A percentile compares a stretch with the other conserved stretches of the same genome.
Conservation (phyloP, 129 eudicot species). For the Glebionis coronaria region DNA sequence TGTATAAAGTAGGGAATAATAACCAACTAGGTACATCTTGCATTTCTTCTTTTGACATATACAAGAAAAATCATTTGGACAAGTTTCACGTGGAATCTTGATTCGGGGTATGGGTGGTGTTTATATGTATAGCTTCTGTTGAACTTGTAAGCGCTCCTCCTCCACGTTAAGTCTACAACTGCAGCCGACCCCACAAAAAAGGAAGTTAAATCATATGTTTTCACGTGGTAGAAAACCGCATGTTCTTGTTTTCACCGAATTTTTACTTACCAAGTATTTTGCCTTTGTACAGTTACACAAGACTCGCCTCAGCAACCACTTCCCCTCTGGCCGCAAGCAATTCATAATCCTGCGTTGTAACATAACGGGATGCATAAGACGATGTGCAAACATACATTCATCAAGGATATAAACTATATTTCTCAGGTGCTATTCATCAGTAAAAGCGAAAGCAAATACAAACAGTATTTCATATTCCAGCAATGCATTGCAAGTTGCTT, state of each 20-base stretch:
- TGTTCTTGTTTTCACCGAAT: conserved; percentile 1
- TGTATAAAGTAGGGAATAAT: conserved; percentile 19
- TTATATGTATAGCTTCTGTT: conserved; percentile 11
- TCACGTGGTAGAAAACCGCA: conserved; percentile 7
- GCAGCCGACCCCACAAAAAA: conserved; percentile 10
- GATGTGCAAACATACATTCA: conserved; percentile 3
- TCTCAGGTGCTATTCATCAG: neutral
- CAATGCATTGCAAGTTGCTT: conserved; percentile 6
- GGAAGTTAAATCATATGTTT: neutral
- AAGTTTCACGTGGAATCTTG: conserved; percentile 17
- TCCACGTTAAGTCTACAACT: conserved; percentile 11
- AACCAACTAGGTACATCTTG: conserved; percentile 12
- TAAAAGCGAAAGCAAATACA: neutral
- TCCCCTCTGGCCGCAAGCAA: conserved; percentile 43
- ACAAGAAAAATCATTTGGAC: neutral
- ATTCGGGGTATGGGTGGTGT: neutral
- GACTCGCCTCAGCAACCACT: conserved; percentile 55
- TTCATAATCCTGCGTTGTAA: conserved; percentile 59
- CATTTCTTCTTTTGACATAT: conserved; percentile 15
- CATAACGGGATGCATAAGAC: conserved; percentile 16
- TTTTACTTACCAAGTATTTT: conserved; percentile 26
- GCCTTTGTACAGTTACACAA: conserved; percentile 33
- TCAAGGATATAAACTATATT: neutral
- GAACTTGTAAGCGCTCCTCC: conserved; percentile 21
- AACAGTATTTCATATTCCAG: neutral